These are phyloP conservation scores for Boletus pseudopeckii DNA, from an alignment of 768 basidiomycete species.

Conservation along the genomic window DNA sequence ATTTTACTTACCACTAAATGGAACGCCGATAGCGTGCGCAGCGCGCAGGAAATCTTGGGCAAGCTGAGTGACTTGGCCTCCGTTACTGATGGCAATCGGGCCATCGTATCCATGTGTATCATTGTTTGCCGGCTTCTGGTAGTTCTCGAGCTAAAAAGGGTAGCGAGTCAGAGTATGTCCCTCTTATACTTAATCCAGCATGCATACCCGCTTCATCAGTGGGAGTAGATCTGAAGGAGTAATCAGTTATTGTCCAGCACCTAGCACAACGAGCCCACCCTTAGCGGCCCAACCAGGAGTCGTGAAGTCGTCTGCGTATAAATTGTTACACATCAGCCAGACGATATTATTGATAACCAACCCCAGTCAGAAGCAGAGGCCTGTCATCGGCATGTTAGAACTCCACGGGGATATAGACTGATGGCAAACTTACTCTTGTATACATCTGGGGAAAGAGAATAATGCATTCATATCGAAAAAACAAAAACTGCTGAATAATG, in stretches of 20 bases:
- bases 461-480: neutral
- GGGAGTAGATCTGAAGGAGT: conserved; percentile 54
- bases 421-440: conserved; percentile 44
- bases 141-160: conserved; percentile 59
- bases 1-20: conserved; percentile 53
- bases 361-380: conserved; percentile 73
- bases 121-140: conserved; percentile 69
- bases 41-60: conserved; percentile 71
- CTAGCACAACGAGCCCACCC: conserved; percentile 34
- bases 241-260: neutral
- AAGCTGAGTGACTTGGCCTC: conserved; percentile 58
- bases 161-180: neutral
- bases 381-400: conserved; percentile 25
- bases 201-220: conserved; percentile 60
- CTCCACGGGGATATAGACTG: neutral
- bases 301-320: conserved; percentile 63
- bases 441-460: conserved; percentile 47
- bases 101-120: conserved; percentile 68
- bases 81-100: conserved; percentile 71
- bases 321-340: neutral
- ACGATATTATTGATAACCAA: conserved; percentile 26
- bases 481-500: neutral
- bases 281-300: conserved; percentile 63
- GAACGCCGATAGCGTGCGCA: conserved; percentile 55
- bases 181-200: neutral